These are phyloP conservation scores for Vickermania spadyakhi DNA, from an alignment of 208 protist species.

Conservation along the genomic window DNA sequence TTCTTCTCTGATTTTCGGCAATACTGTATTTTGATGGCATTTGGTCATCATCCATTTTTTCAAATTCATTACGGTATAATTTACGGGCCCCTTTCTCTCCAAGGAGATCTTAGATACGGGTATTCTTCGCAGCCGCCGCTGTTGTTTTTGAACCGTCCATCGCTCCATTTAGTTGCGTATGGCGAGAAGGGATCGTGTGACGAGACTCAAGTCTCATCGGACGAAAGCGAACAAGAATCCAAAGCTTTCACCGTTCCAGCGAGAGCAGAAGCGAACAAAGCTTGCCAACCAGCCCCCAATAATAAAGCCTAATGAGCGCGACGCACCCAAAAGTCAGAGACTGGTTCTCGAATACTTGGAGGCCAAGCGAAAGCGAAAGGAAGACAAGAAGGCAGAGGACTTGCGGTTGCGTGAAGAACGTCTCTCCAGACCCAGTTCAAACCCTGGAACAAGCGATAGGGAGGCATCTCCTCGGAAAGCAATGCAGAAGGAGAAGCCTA, in stretches of 20 bases:
- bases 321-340: conserved; percentile 61
- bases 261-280: conserved; percentile 52
- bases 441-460: conserved; percentile 10
- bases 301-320: conserved; percentile 11
- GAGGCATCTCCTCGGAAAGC: not conserved
- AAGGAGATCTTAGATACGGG: too few species aligned
- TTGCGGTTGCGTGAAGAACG: conserved; percentile 1
- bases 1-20: too few species aligned
- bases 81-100: too few species aligned
- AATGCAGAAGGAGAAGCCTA: conserved; percentile 6
- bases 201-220: conserved; percentile 59
- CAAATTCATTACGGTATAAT: too few species aligned
- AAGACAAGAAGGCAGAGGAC: conserved; percentile 16
- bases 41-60: too few species aligned
- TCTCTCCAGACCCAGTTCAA: not conserved
- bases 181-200: conserved; percentile 64
- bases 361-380: conserved; percentile 21
- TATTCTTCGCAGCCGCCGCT: too few species aligned
- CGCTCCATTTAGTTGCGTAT: conserved; percentile 18
- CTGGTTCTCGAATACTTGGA: conserved; percentile 52
- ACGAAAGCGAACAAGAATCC: conserved; percentile 75
- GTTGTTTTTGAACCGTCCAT: too few species aligned
- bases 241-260: conserved; percentile 82
- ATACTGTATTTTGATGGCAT: too few species aligned
- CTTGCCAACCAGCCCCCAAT: conserved; percentile 75